These are phyloP conservation scores for Senna tora DNA, from an alignment of 306 rosid genomes.

Conservation along the genomic window DNA sequence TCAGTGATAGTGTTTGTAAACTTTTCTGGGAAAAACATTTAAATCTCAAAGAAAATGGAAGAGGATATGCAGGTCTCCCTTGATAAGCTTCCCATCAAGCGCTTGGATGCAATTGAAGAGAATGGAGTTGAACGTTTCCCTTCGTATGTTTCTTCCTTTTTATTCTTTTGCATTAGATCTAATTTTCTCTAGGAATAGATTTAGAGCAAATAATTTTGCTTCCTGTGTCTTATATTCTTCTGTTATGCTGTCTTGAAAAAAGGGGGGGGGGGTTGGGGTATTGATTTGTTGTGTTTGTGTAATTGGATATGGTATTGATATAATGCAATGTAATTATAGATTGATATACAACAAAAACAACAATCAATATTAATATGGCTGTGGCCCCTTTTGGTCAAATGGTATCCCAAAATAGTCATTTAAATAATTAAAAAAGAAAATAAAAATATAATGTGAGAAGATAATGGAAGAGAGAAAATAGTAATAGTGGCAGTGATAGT, in stretches of 20 bases:
- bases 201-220: not conserved
- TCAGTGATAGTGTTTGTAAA: constrained; percentile 14
- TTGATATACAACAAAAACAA: too few species aligned
- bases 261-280: too few species aligned
- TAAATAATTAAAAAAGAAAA: too few species aligned
- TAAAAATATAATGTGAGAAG: too few species aligned
- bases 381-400: too few species aligned
- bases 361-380: too few species aligned
- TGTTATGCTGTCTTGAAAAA: not conserved
- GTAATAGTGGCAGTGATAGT: too few species aligned
- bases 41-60: constrained; percentile 50
- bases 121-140: constrained; percentile 84
- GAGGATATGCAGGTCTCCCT: constrained; percentile 61
- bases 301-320: not conserved
- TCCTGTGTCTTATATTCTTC: not conserved
- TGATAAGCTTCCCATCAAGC: constrained; percentile 90
- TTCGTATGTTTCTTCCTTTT: constrained; percentile 49
- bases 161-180: not conserved
- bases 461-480: too few species aligned
- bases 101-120: constrained; percentile 86
- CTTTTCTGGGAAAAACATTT: constrained; percentile 34
- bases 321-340: not conserved
- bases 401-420: too few species aligned
- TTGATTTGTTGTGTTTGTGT: not conserved
- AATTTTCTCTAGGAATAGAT: not conserved